phyloP scores from a whole-genome alignment of 148 eudicot genomes.

The Silene uniflora region DNA sequence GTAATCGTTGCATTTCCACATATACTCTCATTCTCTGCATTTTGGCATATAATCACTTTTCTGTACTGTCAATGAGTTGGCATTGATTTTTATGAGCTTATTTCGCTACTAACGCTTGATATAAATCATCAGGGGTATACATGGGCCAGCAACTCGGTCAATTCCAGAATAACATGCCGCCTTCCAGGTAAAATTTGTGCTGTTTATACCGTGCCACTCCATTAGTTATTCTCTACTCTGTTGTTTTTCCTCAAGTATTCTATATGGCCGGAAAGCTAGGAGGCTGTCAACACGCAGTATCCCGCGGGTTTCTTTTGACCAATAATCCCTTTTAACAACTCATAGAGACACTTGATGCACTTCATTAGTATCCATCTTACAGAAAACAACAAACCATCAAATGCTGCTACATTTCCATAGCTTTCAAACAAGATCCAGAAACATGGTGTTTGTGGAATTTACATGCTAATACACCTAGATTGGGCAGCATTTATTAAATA shows the following conservation, averaged over 20 bases:
- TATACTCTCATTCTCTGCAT: no score
- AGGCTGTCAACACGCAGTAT: neutral
- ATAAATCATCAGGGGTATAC: constrained; percentile 49
- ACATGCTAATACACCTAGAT: neutral
- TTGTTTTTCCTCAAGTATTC: neutral
- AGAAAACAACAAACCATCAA: neutral
- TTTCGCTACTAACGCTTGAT: constrained; percentile 15
- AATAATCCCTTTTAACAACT: neutral
- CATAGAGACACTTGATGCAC: no score
- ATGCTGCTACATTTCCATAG: neutral
- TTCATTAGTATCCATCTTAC: neutral
- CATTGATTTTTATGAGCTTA: neutral
- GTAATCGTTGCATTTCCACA: no score
- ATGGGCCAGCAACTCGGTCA: constrained; percentile 41
- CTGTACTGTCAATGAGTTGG: neutral
- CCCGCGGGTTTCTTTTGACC: neutral
- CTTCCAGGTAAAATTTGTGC: constrained; percentile 45
- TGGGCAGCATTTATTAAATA: constrained; percentile 8
- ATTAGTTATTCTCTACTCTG: neutral
- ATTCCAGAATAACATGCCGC: constrained; percentile 36
- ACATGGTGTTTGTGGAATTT: neutral
- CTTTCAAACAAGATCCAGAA: neutral
- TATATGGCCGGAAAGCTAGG: neutral
- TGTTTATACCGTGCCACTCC: neutral
- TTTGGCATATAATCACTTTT: neutral